Conservation (phyloP, 2,329 filamentous ascomycete genomes). For the Scytalidium sp. region DNA sequence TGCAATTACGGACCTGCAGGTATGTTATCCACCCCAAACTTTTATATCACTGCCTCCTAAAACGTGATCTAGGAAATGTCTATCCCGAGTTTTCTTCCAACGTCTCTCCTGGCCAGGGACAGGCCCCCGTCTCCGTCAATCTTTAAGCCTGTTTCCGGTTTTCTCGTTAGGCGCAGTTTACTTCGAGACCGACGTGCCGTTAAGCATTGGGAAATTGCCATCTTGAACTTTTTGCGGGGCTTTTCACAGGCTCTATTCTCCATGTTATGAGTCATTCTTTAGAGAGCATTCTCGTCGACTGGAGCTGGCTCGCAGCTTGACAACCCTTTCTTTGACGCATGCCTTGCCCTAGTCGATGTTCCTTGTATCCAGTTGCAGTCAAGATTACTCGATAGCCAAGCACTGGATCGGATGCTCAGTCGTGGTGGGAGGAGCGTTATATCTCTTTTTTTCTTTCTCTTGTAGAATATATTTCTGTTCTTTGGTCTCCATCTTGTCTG, state of each 20-base stretch:
- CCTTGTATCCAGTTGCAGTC: not conserved
- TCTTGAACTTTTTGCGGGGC: slow-evolving; percentile 10
- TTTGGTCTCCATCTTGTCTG: not conserved
- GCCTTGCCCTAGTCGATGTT: not conserved
- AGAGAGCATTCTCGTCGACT: slow-evolving; percentile 11
- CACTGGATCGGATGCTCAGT: not conserved
- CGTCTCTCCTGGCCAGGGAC: slow-evolving; percentile 39
- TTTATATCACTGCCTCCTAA: slow-evolving; percentile 20
- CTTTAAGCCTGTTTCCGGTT: too few relatives aligned
- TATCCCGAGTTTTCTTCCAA: slow-evolving; percentile 50
- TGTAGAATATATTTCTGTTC: not conserved
- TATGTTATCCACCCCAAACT: slow-evolving; percentile 39
- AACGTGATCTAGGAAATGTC: slow-evolving; percentile 46
- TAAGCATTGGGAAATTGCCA: not conserved
- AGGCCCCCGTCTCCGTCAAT: slow-evolving; percentile 30
- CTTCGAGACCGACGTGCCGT: slow-evolving; percentile 4
- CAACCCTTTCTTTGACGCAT: slow-evolving; percentile 10
- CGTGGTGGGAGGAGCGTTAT: not conserved
- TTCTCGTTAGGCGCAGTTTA: too few relatives aligned
- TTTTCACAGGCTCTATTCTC: slow-evolving; percentile 16
- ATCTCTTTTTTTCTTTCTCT: too few relatives aligned
- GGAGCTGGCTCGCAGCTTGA: slow-evolving; percentile 12
- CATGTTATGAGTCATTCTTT: slow-evolving; percentile 18
- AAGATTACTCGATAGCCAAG: not conserved
- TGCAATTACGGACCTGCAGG: slow-evolving; percentile 82